Evolutionary conservation across 129 eudicot species (phyloP), one percentile per base, ranked within the genome.

Genomic region (sunflower (Helianthus annuus)): DNA sequence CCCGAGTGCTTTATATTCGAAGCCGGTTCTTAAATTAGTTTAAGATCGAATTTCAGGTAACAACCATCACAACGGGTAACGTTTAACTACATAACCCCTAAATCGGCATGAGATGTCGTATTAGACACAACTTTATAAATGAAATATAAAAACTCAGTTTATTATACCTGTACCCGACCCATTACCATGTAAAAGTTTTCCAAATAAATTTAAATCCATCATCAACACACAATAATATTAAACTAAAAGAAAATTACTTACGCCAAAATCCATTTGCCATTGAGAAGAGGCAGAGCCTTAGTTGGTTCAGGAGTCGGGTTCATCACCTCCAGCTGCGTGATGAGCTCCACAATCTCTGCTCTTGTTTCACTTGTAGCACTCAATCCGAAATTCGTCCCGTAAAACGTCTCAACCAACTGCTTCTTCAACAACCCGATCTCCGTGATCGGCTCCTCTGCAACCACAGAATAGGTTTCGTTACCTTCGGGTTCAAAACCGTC

Each of bases 241-340:
- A 27, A 27, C 3, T 7, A 72, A 39, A 22, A 70, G 5, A 10
- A 29, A 24, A 19, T 61, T 54, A 83, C 92, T 77, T 77, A 89
- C 98, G 92, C 92, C 42, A 93, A 88, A 65, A 89, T 89, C 98
- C 98, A 93, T 70, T 93, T 93, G 57, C 96, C 98, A 45, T 89
- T 88, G 68, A 93, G 92, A 10, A 87, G 86, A 69, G 87, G 13
- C 57, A 93, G 68, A 57, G 97, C 97, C 44, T 93, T 85, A 5
- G 96, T 89, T 2, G 97, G 98, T 4, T 87, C 95, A 38, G 96
- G 96, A 61, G 90, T 93, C 0, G 97, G 97, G 38, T 93, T 89
- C 64, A 73, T 87, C 6, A 95, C 87, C 85, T 93, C 97, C 34
- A 93, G 90, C 82, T 87, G 92, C 55, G 92, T 80, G 64, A 93